Base-by-base conservation (phyloP, 495 filamentous ascomycete species). In the Aspergillus heteromorphus region DNA sequence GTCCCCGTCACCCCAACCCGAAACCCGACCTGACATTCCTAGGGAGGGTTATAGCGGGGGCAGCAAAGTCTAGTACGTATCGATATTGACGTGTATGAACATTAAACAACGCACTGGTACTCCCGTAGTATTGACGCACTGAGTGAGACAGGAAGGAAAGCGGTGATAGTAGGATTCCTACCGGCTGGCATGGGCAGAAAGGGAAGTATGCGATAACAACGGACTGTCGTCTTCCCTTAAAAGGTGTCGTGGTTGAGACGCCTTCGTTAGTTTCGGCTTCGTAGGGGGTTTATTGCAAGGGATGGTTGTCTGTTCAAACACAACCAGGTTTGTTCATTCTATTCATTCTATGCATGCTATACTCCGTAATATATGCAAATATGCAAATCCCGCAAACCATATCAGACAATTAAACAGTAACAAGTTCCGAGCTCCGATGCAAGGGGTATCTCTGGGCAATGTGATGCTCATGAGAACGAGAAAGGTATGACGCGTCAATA, bases 361-460 rank as follows among this genome's bases (percentile, higher is more conserved):
- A n/a, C n/a, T n/a, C n/a, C n/a, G n/a, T n/a, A n/a, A n/a, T n/a
- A 47, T 29, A 47, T 47, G 43, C 21, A 17, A 29, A n/a, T 47
- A 38, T 38, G 34, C 34, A 38, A 38, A 38, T 38, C n/a, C 34
- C 11, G 4, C 34, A 38, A 38, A 38, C 34, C n/a, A 38, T 38
- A n/a, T 38, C 34, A 38, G 11, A 38, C 34, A 38, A n/a, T 38
- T 14, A 38, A 47, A 2, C 7, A 19, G 11, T 10, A 17, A 43
- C 21, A 29, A 47, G 16, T 23, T 27, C 27, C 23, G 27, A 29
- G 21, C 43, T 47, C 21, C 42, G 29, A 47, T 23, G 21, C 23
- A 47, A 47, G 16, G 43, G 43, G 43, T 47, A 47, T 47, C 43
- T 47, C 43, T 47, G 43, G 34, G 43, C 43, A 47, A 29, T 47